Conservation (phyloP, 2,329 filamentous ascomycete genomes). For the Leptographium galeiforme region DNA sequence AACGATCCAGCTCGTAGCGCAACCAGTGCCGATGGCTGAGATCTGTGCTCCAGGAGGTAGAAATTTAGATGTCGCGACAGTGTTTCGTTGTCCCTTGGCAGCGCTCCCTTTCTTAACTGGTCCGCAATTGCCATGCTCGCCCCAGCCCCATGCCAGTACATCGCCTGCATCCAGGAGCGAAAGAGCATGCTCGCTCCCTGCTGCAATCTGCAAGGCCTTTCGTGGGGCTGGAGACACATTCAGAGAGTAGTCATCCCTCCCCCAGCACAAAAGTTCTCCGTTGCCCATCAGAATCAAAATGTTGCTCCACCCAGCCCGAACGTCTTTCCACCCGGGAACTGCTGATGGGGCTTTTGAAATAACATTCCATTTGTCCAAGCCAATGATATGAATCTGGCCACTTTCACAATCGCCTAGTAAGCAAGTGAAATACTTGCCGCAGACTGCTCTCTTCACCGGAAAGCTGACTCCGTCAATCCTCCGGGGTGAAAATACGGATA, state of each 20-base stretch:
- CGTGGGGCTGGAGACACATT: constrained; percentile 51
- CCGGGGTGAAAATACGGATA: constrained; percentile 43
- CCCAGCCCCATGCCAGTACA: constrained; percentile 87
- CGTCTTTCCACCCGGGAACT: constrained; percentile 47
- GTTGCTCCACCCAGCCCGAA: constrained; percentile 72
- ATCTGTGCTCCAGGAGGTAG: constrained; percentile 39
- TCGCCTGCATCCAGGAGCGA: constrained; percentile 51
- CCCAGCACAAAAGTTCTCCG: constrained; percentile 58
- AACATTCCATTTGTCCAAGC: constrained; percentile 61
- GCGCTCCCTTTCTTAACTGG: constrained; percentile 37
- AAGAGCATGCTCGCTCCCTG: constrained; percentile 84
- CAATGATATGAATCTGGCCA: constrained; percentile 55
- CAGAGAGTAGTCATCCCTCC: constrained; percentile 75
- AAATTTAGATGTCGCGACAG: constrained; percentile 45
- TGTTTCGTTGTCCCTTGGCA: constrained; percentile 56
- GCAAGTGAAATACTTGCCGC: constrained; percentile 77
- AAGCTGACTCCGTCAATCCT: constrained; percentile 49
- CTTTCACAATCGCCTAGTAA: constrained; percentile 41
- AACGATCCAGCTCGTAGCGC: constrained; percentile 71
- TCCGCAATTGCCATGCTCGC: constrained; percentile 94
- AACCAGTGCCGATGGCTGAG: constrained; percentile 62
- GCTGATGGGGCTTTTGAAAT: constrained; percentile 40
- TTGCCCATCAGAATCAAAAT: constrained; percentile 55
- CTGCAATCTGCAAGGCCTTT: constrained; percentile 48
- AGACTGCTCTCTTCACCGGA: constrained; percentile 51